Evolutionary conservation across 164 flowering plant genomes (phyloP).

Genomic region (Vitis cinerea): DNA sequence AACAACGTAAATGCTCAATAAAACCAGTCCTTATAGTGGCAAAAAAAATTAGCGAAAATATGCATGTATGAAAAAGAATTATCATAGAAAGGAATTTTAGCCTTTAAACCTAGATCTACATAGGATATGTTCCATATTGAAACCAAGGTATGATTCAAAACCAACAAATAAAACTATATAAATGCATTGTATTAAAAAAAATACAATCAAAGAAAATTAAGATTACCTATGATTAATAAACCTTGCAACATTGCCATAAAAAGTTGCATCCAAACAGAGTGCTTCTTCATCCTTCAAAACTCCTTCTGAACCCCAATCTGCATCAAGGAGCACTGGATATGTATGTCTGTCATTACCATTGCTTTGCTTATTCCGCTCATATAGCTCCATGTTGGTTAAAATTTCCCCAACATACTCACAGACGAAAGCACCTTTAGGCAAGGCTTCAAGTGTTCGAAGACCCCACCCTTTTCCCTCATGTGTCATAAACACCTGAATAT

Average conservation of each 20-base stretch:
- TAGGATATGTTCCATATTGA: too few relatives aligned
- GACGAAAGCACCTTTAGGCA: conserved; percentile 64
- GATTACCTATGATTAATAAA: conserved; percentile 59
- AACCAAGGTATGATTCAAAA: too few relatives aligned
- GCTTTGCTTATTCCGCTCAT: conserved; percentile 38
- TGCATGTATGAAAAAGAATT: too few relatives aligned
- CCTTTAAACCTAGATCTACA: too few relatives aligned
- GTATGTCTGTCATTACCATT: conserved; percentile 44
- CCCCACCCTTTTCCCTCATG: conserved; percentile 66
- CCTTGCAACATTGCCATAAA: conserved; percentile 61
- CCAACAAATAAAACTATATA: conserved; percentile 7
- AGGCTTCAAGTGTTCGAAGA: conserved; percentile 40
- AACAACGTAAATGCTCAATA: too few relatives aligned
- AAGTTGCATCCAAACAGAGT: conserved; percentile 70
- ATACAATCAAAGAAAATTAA: neutral
- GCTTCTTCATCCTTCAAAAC: conserved; percentile 58
- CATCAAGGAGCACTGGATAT: conserved; percentile 62
- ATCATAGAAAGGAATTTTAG: too few relatives aligned
- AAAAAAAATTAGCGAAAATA: too few relatives aligned
- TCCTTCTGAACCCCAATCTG: conserved; percentile 64
- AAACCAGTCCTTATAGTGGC: too few relatives aligned
- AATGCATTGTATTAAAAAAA: conserved; percentile 19
- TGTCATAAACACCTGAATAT: conserved; percentile 47
- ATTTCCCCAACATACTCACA: conserved; percentile 74
- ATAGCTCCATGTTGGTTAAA: conserved; percentile 51